phyloP scores from a whole-genome alignment of 1,139 yeast species.

The Zygotorulaspora mrakii region DNA sequence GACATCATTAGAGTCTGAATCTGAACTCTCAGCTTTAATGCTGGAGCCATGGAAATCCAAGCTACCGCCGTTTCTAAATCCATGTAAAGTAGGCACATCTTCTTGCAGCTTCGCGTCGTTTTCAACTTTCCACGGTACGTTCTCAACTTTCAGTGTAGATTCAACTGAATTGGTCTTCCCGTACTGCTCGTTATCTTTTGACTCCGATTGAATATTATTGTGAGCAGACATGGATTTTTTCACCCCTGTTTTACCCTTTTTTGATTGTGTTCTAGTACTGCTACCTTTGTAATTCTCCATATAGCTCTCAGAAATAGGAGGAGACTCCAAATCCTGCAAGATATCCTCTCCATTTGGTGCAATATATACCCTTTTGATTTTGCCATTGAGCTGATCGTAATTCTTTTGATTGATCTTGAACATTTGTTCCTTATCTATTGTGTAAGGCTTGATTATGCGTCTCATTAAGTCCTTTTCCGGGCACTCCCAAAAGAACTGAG shows the following conservation, averaged over 20 bases:
- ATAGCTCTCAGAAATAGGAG: slow-evolving; percentile 32
- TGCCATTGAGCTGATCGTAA: slow-evolving; percentile 9
- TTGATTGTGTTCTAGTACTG: slow-evolving; percentile 13
- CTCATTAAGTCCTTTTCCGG: slow-evolving; percentile 33
- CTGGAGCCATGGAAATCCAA: neutral
- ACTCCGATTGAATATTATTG: neutral
- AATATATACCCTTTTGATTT: slow-evolving; percentile 22
- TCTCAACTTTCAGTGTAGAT: neutral
- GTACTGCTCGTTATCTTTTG: slow-evolving; percentile 4
- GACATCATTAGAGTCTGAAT: slow-evolving; percentile 13
- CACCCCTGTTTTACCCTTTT: slow-evolving; percentile 10
- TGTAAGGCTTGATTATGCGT: slow-evolving; percentile 33
- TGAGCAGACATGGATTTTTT: slow-evolving; percentile 1
- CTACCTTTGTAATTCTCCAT: slow-evolving; percentile 22
- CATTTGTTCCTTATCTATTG: slow-evolving; percentile 6
- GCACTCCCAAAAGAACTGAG: slow-evolving; percentile 32
- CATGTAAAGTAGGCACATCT: slow-evolving; percentile 1
- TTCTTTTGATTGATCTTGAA: slow-evolving; percentile 8
- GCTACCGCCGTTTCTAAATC: neutral
- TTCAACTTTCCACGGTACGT: neutral
- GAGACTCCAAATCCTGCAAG: slow-evolving; percentile 31
- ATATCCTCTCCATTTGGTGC: slow-evolving; percentile 26
- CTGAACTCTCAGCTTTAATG: slow-evolving; percentile 4
- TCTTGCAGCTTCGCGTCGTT: neutral
- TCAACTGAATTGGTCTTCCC: neutral